Evolutionary conservation across 345 rosid species (phyloP).

Genomic region (Anastatica hierochuntica): DNA sequence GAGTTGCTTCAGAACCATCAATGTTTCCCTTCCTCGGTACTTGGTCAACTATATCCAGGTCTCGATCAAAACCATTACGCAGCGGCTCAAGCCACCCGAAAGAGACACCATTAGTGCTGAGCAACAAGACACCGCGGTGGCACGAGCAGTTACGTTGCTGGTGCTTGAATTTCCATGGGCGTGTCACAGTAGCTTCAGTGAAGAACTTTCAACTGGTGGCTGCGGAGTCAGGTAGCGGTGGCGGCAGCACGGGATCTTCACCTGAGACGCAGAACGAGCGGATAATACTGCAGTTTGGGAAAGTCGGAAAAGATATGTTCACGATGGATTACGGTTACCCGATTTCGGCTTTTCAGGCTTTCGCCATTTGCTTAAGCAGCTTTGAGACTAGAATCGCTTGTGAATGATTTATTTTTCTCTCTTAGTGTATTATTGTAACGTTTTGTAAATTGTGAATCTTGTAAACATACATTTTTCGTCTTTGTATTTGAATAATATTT

Average conservation of each 20-base stretch:
- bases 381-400: conserved; percentile 77
- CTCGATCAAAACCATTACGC: conserved; percentile 30
- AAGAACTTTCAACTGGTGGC: conserved; percentile 71
- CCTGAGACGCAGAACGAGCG: too few species aligned
- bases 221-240: conserved; percentile 34
- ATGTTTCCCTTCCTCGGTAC: conserved; percentile 14
- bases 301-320: conserved; percentile 67
- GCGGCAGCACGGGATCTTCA: too few species aligned
- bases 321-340: conserved; percentile 77
- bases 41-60: conserved; percentile 37
- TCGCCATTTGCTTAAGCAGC: conserved; percentile 70
- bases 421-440: too few species aligned
- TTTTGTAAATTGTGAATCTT: too few species aligned
- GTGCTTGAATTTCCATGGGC: conserved; percentile 77
- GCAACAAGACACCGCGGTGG: conserved; percentile 71
- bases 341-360: conserved; percentile 69
- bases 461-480: too few species aligned
- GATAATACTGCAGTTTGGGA: conserved; percentile 65
- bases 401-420: too few species aligned
- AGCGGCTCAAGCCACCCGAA: conserved; percentile 26
- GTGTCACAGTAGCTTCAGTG: conserved; percentile 73
- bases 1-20: background rate
- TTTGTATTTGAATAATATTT: too few species aligned
- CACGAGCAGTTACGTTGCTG: conserved; percentile 80
- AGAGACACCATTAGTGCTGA: conserved; percentile 38